Percentiles rank a stretch among this genome's conserved stretches.
phyloP scores from a whole-genome alignment of 2,329 filamentous ascomycete genomes.

The Xylaria sp. region DNA sequence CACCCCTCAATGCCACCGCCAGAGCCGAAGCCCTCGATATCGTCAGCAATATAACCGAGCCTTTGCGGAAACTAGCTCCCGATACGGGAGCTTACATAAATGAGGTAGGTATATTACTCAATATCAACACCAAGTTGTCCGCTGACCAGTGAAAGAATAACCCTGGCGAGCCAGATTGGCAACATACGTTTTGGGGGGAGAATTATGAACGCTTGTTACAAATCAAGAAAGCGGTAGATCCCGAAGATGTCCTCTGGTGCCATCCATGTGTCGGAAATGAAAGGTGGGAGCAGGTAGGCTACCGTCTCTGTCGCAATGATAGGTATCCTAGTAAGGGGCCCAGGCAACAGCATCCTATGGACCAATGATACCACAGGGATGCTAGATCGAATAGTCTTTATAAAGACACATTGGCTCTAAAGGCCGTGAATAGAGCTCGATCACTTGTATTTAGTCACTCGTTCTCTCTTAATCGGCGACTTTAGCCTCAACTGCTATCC shows the following conservation, averaged over 20 bases:
- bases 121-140: not conserved
- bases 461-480: not conserved
- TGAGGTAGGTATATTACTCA: conserved; percentile 50
- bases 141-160: conserved; percentile 46
- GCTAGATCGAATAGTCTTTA: not conserved
- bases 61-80: conserved; percentile 54
- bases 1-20: conserved; percentile 49
- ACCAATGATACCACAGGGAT: not conserved
- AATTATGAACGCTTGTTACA: conserved; percentile 57
- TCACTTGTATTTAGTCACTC: not conserved
- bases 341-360: not conserved
- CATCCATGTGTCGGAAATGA: conserved; percentile 59
- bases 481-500: not conserved
- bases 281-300: conserved; percentile 49
- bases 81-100: conserved; percentile 57
- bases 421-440: not conserved
- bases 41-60: conserved; percentile 47
- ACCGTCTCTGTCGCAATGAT: conserved; percentile 38
- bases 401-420: not conserved
- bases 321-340: no score
- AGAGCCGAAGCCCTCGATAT: conserved; percentile 41
- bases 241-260: conserved; percentile 60
- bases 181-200: conserved; percentile 55
- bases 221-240: conserved; percentile 60
- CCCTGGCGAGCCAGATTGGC: conserved; percentile 52